Conservation (phyloP, 78 protist species). For the Fonticula alba region DNA sequence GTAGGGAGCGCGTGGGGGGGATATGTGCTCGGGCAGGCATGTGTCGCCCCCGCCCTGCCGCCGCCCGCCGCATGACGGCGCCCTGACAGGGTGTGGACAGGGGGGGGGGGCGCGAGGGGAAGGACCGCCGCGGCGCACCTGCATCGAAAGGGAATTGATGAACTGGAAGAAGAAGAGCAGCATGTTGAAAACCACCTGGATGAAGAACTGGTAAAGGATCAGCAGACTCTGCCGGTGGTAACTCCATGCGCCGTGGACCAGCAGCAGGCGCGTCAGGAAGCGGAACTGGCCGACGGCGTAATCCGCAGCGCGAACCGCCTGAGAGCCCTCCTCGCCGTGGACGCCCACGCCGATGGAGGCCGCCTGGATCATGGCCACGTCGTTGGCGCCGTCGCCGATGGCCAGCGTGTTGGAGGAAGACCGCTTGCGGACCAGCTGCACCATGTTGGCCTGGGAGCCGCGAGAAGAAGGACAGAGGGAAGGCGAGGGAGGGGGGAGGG, state of each 20-base stretch:
- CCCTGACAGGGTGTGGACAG: too few relatives aligned
- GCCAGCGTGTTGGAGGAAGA: slow-evolving; percentile 1
- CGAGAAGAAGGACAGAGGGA: too few relatives aligned
- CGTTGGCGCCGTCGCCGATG: slow-evolving; percentile 70
- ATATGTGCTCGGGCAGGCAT: too few relatives aligned
- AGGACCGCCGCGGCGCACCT: too few relatives aligned
- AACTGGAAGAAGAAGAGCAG: slow-evolving; percentile 7
- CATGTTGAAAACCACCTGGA: slow-evolving; percentile 44
- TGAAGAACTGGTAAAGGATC: slow-evolving; percentile 62
- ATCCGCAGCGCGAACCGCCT: slow-evolving; percentile 43
- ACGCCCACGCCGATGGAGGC: slow-evolving; percentile 53
- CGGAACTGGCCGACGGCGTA: slow-evolving; percentile 55
- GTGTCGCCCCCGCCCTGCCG: too few relatives aligned
- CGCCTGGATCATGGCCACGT: slow-evolving; percentile 44
- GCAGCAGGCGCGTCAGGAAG: slow-evolving; percentile 5
- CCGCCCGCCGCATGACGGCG: too few relatives aligned
- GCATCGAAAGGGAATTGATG: slow-evolving; percentile 12
- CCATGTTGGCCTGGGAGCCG: too few relatives aligned
- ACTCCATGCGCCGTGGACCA: slow-evolving; percentile 29
- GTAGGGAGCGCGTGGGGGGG: too few relatives aligned
- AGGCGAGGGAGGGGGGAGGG: too few relatives aligned
- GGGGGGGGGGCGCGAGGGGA: too few relatives aligned
- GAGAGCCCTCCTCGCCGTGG: slow-evolving; percentile 36
- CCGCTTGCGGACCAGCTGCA: slow-evolving; percentile 10
- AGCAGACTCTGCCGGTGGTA: slow-evolving; percentile 63